Evolutionary conservation across 1,284 basidiomycete genomes (phyloP).

Genomic region (Coniferiporia sulphurascens): DNA sequence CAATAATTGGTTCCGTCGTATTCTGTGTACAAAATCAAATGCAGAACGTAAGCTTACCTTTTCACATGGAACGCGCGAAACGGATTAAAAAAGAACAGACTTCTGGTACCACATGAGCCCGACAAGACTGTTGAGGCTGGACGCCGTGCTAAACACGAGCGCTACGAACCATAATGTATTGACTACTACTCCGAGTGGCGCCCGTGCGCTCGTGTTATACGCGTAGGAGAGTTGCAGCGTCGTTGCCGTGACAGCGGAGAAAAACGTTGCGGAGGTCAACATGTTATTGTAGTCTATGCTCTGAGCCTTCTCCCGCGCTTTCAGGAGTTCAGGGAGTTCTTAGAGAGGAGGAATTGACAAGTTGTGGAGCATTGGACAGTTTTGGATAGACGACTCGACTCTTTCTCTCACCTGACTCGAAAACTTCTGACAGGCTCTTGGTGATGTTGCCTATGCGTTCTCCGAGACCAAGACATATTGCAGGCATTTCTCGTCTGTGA

Average conservation of each 20-base stretch:
- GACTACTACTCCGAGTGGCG: conserved; percentile 9
- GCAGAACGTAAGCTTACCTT: too few relatives aligned
- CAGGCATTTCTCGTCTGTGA: too few relatives aligned
- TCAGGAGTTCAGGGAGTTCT: background rate
- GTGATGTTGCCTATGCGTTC: too few relatives aligned
- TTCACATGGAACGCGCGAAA: too few relatives aligned
- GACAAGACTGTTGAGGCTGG: conserved; percentile 23
- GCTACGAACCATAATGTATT: conserved; percentile 25
- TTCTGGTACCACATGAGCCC: conserved; percentile 1
- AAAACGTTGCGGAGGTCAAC: conserved; percentile 27
- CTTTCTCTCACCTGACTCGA: too few relatives aligned
- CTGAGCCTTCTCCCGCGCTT: background rate
- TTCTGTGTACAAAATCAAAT: background rate
- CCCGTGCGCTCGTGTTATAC: background rate
- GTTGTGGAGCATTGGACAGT: too few relatives aligned
- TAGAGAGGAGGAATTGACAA: background rate
- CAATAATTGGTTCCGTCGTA: background rate
- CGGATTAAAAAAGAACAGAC: too few relatives aligned
- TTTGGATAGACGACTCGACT: too few relatives aligned
- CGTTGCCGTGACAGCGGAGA: conserved; percentile 24
- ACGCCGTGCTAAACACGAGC: conserved; percentile 25
- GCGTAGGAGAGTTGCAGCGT: conserved; percentile 19
- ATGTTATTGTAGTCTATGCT: conserved; percentile 21
- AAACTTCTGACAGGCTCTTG: too few relatives aligned
- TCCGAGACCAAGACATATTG: too few relatives aligned